phyloP scores from a whole-genome alignment of 345 rosid genomes.

The Acer negundo region DNA sequence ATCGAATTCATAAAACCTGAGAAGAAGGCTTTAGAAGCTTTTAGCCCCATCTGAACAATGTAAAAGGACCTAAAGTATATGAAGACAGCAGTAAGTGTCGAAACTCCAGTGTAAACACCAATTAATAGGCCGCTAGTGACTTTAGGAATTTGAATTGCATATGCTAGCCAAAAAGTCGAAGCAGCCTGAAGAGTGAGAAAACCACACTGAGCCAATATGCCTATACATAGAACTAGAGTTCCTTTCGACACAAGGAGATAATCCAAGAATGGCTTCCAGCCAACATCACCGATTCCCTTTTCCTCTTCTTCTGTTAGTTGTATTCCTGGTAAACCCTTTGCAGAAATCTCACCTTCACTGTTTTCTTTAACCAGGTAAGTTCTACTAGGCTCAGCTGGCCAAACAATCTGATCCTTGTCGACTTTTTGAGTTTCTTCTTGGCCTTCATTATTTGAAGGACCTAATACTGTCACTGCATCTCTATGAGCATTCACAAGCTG shows the following conservation, averaged over 20 bases:
- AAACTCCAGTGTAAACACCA: constrained; percentile 62
- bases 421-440: constrained; percentile 16
- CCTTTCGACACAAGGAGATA: constrained; percentile 57
- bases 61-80: constrained; percentile 43
- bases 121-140: constrained; percentile 42
- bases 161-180: constrained; percentile 76
- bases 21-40: constrained; percentile 71
- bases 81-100: constrained; percentile 53
- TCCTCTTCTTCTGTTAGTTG: constrained; percentile 76
- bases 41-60: constrained; percentile 59
- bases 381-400: constrained; percentile 19
- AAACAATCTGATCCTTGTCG: constrained; percentile 1
- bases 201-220: constrained; percentile 35
- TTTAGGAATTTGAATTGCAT: constrained; percentile 53
- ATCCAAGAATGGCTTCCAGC: constrained; percentile 66
- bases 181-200: constrained; percentile 63
- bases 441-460: constrained; percentile 34
- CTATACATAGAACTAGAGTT: constrained; percentile 31
- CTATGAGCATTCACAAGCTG: constrained; percentile 77
- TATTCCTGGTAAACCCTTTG: constrained; percentile 31
- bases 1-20: constrained; percentile 61
- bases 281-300: constrained; percentile 60
- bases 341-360: constrained; percentile 31
- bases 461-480: constrained; percentile 50
- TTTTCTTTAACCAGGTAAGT: constrained; percentile 26